These are phyloP conservation scores for Leptomonas seymouri DNA, from an alignment of 208 protist species.

Conservation along the genomic window DNA sequence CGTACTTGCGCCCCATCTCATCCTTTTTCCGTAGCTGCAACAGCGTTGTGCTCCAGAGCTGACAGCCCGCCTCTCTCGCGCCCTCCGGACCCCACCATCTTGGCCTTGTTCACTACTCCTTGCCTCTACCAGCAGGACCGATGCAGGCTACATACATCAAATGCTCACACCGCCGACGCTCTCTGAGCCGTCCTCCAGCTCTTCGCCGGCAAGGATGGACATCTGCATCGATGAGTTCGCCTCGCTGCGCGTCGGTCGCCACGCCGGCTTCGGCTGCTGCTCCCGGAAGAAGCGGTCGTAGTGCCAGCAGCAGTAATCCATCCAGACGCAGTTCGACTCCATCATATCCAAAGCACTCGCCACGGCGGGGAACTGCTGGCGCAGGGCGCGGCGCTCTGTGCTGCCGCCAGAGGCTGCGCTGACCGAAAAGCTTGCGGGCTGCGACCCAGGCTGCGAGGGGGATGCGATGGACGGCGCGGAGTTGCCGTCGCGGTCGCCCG, in stretches of 20 bases:
- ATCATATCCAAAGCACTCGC: slow-evolving; percentile 43
- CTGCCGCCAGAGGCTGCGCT: not conserved
- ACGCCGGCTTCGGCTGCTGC: slow-evolving; percentile 14
- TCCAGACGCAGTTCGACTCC: slow-evolving; percentile 71
- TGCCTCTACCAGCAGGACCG: not conserved
- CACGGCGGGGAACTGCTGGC: slow-evolving; percentile 15
- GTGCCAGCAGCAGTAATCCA: slow-evolving; percentile 68
- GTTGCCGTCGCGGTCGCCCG: not conserved
- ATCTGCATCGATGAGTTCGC: slow-evolving; percentile 15
- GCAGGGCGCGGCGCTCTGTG: slow-evolving; percentile 13
- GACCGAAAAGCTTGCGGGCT: not conserved
- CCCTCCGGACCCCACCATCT: no score
- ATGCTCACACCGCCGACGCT: slow-evolving; percentile 37
- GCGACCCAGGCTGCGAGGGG: not conserved
- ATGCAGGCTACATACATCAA: not conserved
- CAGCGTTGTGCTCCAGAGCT: no score
- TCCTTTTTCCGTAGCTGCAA: no score
- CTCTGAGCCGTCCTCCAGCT: not conserved
- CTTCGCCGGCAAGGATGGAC: not conserved
- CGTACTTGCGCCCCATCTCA: no score
- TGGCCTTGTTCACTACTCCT: no score
- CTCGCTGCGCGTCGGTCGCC: slow-evolving; percentile 15
- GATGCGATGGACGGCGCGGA: not conserved
- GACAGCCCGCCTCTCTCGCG: no score
- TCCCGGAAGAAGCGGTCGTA: slow-evolving; percentile 51